A percentile compares a stretch with the other conserved stretches of the same genome.
Evolutionary conservation across 805 yeast genomes (phyloP).

Genomic region (Tetrapisispora arboricola): DNA sequence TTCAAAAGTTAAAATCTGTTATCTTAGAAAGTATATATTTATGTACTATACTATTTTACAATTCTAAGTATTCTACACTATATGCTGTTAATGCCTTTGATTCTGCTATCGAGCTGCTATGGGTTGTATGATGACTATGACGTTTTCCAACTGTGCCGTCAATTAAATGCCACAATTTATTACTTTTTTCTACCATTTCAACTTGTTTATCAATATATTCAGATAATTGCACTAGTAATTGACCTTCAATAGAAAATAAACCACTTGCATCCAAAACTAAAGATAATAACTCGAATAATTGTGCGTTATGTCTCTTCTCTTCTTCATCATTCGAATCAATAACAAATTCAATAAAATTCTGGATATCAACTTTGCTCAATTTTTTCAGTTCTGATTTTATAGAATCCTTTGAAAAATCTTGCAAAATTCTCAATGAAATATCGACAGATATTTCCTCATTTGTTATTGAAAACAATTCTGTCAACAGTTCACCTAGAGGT

Average conservation of each 20-base stretch:
- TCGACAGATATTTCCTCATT: slow-evolving; percentile 60
- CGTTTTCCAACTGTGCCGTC: slow-evolving; percentile 10
- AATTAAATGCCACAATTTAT: slow-evolving; percentile 22
- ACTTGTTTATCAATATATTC: slow-evolving; percentile 20
- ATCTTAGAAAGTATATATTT: neutral
- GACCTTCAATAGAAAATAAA: slow-evolving; percentile 25
- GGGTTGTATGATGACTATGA: slow-evolving; percentile 3
- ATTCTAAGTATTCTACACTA: slow-evolving; percentile 25
- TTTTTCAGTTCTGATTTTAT: slow-evolving; percentile 39
- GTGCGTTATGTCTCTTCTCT: slow-evolving; percentile 14
- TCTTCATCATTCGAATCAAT: slow-evolving; percentile 17
- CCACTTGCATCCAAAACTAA: slow-evolving; percentile 29
- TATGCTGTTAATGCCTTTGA: slow-evolving; percentile 18
- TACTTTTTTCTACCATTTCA: slow-evolving; percentile 21
- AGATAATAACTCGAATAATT: slow-evolving; percentile 24
- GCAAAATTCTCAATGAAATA: slow-evolving; percentile 52
- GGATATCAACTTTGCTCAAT: slow-evolving; percentile 24
- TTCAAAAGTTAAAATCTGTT: no score
- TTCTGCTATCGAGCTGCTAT: slow-evolving; percentile 5
- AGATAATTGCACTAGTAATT: slow-evolving; percentile 16
- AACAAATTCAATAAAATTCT: slow-evolving; percentile 28
- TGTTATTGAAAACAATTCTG: slow-evolving; percentile 45
- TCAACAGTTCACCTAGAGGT: slow-evolving; percentile 50
- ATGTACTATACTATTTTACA: slow-evolving; percentile 3
- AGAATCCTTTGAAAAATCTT: slow-evolving; percentile 51